Base-by-base conservation (phyloP, 305 asterid genomes). In the Fraxinus platypoda region DNA sequence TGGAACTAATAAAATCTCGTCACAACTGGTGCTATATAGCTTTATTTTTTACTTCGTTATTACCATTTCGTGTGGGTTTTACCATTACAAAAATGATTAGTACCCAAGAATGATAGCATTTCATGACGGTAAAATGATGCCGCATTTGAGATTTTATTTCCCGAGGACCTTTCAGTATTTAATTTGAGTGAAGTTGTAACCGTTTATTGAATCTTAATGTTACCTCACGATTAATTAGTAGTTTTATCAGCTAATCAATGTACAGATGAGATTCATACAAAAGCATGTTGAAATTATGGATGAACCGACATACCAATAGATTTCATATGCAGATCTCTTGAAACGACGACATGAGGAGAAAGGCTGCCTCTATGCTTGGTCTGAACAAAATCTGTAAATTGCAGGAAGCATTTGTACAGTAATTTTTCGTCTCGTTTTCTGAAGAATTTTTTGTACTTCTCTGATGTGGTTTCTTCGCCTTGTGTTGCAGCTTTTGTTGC, bases 401-500 rank as follows among this genome's bases (percentile, higher is more conserved):
- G 43, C 33, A 43, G 26, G 21, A 8, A 6, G 23, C 3, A 4
- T 8, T 9, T n/a, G 34, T 77, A 64, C 28, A n/a, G 59, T 54
- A 28, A 19, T 37, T 38, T 30, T 38, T 11, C 11, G 2, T 62
- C 72, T 62, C 33, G 15, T 21, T 3, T 34, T 81, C 17, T 68
- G 13, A 26, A 28, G 8, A 68, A 8, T 0, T 46, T 17, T 46
- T 43, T 83, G n/a, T 19, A 12, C 37, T 49, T 74, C 3, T 79
- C 78, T 37, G 6, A 23, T 76, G 87, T 85, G 82, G 87, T 75
- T 78, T 86, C 78, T 88, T 84, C 80, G 25, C 85, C 11, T 1
- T 57, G 84, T 87, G 87, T 76, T 85, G 88, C 87, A 84, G 85
- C 62, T 88, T 86, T 83, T 86, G 89, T 46, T 84, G 88, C 87